Evolutionary conservation across 1,139 yeast species (phyloP).

Genomic region (Candida sanyaensis): DNA sequence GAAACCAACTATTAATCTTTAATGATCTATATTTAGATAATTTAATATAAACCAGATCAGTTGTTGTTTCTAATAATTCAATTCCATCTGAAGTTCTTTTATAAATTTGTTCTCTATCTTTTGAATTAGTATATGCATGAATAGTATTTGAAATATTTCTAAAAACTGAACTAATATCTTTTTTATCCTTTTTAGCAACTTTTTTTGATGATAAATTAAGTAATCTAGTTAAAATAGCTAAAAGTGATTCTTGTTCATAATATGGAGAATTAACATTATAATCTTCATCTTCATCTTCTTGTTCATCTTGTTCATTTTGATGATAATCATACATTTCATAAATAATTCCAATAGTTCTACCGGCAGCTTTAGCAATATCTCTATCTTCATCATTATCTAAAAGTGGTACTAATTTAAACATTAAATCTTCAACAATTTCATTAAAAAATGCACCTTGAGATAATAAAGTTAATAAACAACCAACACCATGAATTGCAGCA

Average conservation of each 20-base stretch:
- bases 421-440: constrained; percentile 38
- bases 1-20: constrained; percentile 67
- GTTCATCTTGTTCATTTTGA: constrained; percentile 27
- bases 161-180: constrained; percentile 61
- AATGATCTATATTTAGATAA: constrained; percentile 57
- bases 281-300: constrained; percentile 36
- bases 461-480: constrained; percentile 46
- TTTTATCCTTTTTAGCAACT: constrained; percentile 62
- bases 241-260: constrained; percentile 56
- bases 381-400: constrained; percentile 44
- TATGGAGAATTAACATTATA: constrained; percentile 55
- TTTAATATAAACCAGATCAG: constrained; percentile 51
- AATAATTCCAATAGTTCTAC: constrained; percentile 60
- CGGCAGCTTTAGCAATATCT: constrained; percentile 54
- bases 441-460: constrained; percentile 42
- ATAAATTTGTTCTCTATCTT: constrained; percentile 37
- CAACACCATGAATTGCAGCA: constrained; percentile 51
- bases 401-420: constrained; percentile 41
- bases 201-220: constrained; percentile 56
- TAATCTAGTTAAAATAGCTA: constrained; percentile 44
- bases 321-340: constrained; percentile 59
- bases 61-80: constrained; percentile 37
- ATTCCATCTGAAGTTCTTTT: constrained; percentile 40
- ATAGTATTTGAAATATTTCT: constrained; percentile 60
- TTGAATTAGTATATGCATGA: constrained; percentile 41